phyloP scores from a whole-genome alignment of 768 basidiomycete genomes.

The Coprinopsis strossmayeri region DNA sequence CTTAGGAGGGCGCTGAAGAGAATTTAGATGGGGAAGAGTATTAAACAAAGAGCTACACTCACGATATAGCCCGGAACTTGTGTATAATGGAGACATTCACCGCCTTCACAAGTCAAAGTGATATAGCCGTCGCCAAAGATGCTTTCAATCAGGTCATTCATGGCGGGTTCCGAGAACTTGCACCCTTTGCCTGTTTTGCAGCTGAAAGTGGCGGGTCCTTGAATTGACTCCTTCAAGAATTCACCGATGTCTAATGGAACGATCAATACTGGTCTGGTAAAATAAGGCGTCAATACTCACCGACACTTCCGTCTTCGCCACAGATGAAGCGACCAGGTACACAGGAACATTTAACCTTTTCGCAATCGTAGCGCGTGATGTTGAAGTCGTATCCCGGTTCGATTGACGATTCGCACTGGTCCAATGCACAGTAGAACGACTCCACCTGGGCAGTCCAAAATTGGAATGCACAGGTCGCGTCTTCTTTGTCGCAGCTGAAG shows the following conservation, averaged over 20 bases:
- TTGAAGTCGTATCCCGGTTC: slow-evolving; percentile 57
- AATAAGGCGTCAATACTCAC: slow-evolving; percentile 37
- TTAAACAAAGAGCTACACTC: slow-evolving; percentile 15
- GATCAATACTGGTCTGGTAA: neutral
- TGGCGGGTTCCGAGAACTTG: slow-evolving; percentile 90
- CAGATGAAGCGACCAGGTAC: slow-evolving; percentile 94
- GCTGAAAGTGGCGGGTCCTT: slow-evolving; percentile 83
- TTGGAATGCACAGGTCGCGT: slow-evolving; percentile 81
- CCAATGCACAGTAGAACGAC: slow-evolving; percentile 90
- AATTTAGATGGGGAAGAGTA: neutral
- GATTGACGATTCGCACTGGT: slow-evolving; percentile 51
- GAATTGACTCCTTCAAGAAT: slow-evolving; percentile 84
- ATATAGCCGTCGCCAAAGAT: slow-evolving; percentile 93
- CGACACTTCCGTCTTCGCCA: slow-evolving; percentile 90
- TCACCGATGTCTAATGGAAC: slow-evolving; percentile 75
- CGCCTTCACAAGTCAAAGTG: slow-evolving; percentile 77
- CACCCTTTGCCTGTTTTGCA: slow-evolving; percentile 71
- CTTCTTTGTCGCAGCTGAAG: slow-evolving; percentile 74
- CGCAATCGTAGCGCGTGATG: slow-evolving; percentile 71
- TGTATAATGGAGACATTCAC: slow-evolving; percentile 91
- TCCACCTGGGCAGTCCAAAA: slow-evolving; percentile 97
- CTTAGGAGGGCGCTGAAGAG: slow-evolving; percentile 59
- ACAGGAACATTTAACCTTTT: slow-evolving; percentile 83
- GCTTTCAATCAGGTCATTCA: slow-evolving; percentile 91
- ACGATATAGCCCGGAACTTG: slow-evolving; percentile 93